These are phyloP conservation scores for Kodamaea derodonti DNA, from an alignment of 1,139 yeast species.

Conservation along the genomic window DNA sequence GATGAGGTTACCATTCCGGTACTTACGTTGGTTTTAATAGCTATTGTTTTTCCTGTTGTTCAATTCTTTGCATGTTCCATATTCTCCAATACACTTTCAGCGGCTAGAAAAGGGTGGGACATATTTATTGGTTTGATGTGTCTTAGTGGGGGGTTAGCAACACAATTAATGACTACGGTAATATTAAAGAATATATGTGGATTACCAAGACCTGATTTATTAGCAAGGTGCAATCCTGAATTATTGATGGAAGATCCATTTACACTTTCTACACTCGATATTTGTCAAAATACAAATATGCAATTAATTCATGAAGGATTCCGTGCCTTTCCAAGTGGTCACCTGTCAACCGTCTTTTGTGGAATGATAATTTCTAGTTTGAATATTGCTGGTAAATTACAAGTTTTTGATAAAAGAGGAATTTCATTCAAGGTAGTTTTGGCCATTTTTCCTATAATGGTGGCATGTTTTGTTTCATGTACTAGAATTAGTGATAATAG, in stretches of 20 bases:
- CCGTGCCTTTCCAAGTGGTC: slow-evolving; percentile 52
- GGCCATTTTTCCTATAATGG: slow-evolving; percentile 31
- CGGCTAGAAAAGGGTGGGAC: slow-evolving; percentile 38
- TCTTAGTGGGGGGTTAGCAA: slow-evolving; percentile 36
- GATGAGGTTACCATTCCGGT: slow-evolving; percentile 29
- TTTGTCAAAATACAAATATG: slow-evolving; percentile 29
- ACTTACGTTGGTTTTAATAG: slow-evolving; percentile 23
- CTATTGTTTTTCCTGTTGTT: slow-evolving; percentile 32
- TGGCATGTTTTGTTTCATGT: slow-evolving; percentile 36
- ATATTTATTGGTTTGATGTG: slow-evolving; percentile 34
- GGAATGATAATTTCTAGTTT: slow-evolving; percentile 37
- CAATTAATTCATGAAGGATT: slow-evolving; percentile 42
- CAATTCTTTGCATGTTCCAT: slow-evolving; percentile 23
- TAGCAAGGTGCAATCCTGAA: slow-evolving; percentile 39
- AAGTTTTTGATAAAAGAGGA: slow-evolving; percentile 35
- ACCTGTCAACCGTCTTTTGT: slow-evolving; percentile 45
- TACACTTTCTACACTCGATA: slow-evolving; percentile 26
- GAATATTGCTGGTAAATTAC: slow-evolving; percentile 34
- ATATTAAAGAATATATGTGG: slow-evolving; percentile 44
- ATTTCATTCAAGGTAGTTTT: slow-evolving; percentile 32
- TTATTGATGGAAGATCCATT: slow-evolving; percentile 12
- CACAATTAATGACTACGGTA: slow-evolving; percentile 38
- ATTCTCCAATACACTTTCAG: slow-evolving; percentile 13
- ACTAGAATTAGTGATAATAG: slow-evolving; percentile 49
- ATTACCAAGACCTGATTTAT: slow-evolving; percentile 45